Percentiles rank a stretch among this genome's conserved stretches.
Conservation (phyloP, 2,329 filamentous ascomycete genomes). For the Exophiala bonariae region DNA sequence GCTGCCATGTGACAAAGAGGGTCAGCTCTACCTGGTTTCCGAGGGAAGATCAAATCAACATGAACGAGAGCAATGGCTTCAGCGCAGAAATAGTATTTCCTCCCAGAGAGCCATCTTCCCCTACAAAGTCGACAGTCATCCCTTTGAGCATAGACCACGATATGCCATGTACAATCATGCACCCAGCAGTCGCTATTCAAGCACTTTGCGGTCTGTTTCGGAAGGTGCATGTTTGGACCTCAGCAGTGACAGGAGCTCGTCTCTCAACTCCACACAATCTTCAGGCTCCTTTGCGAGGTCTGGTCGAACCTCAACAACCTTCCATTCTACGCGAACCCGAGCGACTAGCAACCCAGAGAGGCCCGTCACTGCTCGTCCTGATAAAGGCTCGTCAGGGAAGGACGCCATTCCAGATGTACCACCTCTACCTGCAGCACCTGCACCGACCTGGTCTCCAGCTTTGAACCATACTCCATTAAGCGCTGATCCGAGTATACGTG, state of each 20-base stretch:
- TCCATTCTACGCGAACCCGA: not conserved
- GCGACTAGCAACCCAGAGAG: slow-evolving; percentile 15
- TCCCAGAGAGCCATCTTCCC: slow-evolving; percentile 23
- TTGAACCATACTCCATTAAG: slow-evolving; percentile 21
- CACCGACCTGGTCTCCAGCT: slow-evolving; percentile 19
- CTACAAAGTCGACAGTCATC: slow-evolving; percentile 7
- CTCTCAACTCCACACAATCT: slow-evolving; percentile 12
- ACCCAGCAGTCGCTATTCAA: slow-evolving; percentile 15
- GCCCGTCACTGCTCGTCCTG: not conserved
- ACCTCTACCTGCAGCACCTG: slow-evolving; percentile 11
- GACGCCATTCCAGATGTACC: not conserved
- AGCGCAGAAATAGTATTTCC: slow-evolving; percentile 20
- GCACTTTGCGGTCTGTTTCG: slow-evolving; percentile 18
- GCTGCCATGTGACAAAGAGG: slow-evolving; percentile 7
- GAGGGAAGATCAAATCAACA: slow-evolving; percentile 6
- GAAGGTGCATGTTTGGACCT: slow-evolving; percentile 15
- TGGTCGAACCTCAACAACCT: slow-evolving; percentile 1
- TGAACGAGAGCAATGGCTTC: slow-evolving; percentile 22
- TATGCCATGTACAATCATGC: slow-evolving; percentile 9
- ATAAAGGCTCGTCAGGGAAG: not conserved
- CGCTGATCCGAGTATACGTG: slow-evolving; percentile 21
- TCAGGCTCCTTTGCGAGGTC: slow-evolving; percentile 7
- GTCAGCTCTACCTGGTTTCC: slow-evolving; percentile 10
- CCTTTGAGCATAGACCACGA: slow-evolving; percentile 9
- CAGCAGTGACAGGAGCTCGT: slow-evolving; percentile 10